Base-by-base conservation (phyloP, 2,329 filamentous ascomycete genomes). In the Plenodomus biglobosus region DNA sequence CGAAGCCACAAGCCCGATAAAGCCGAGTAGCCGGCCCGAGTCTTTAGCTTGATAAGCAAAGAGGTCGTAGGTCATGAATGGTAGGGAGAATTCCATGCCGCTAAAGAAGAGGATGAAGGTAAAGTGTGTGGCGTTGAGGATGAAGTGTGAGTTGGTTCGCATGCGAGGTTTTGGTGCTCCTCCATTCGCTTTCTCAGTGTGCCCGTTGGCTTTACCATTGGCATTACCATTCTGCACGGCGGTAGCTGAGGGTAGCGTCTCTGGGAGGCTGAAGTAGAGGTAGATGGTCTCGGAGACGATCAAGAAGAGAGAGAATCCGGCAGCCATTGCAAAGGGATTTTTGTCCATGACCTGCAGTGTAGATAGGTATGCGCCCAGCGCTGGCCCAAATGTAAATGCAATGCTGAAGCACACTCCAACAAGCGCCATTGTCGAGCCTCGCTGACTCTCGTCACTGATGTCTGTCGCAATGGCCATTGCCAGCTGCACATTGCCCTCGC, bases 381-480 rank as follows among this genome's bases (percentile, higher is more conserved):
- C 91, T 0, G 94, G 94, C 0, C 94, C 94, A 69, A 96, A 95
- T 0, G 94, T 99, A 70, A 99, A 99, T 16, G 94, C 94, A 59
- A 99, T 86, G 53, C 90, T 95, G 76, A 99, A 99, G 76, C 94
- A 97, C 13, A 88, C 92, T 50, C 94, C 94, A 21, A 99, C 92
- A 45, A 99, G 80, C 7, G 94, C 94, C 90, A 99, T 96, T 36
- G 94, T 96, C 17, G 90, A 85, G 18, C 92, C 90, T 21, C 94
- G 84, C 64, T 86, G 87, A 48, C 82, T 81, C 60, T 92, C 87
- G 63, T 95, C 91, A 37, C 90, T 95, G 58, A 99, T 92, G 70
- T 99, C 94, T 34, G 92, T 94, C 16, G 94, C 94, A 70, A 99
- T 97, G 36, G 94, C 92, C 55, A 92, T 94, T 3, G 94, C 92